phyloP scores from a whole-genome alignment of 2,329 filamentous ascomycete species.

The Pseudogymnoascus sp. region DNA sequence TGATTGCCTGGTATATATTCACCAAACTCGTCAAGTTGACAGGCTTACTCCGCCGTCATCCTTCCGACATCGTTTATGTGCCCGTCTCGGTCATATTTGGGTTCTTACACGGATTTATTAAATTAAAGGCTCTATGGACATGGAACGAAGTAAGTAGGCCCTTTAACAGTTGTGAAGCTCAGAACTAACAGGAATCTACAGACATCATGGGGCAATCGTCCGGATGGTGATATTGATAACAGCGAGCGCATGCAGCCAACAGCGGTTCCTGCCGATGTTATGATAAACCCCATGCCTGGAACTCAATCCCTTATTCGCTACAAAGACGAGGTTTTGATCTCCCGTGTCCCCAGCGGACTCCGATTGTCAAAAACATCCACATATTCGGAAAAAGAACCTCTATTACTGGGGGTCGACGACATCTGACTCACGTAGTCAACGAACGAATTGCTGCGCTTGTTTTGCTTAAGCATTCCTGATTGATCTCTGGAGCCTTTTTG shows the following conservation, averaged over 20 bases:
- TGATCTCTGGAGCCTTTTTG: background rate
- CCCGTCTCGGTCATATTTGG: slow-evolving; percentile 85
- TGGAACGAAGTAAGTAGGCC: slow-evolving; percentile 62
- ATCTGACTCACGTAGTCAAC: background rate
- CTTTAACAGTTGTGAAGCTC: background rate
- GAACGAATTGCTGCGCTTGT: background rate
- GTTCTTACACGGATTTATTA: slow-evolving; percentile 87
- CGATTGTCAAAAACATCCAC: background rate
- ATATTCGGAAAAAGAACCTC: background rate
- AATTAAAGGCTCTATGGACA: slow-evolving; percentile 77
- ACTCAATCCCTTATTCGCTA: slow-evolving; percentile 37
- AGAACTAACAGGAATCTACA: slow-evolving; percentile 32
- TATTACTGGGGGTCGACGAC: background rate
- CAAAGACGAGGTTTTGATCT: slow-evolving; percentile 29
- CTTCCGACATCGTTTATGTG: slow-evolving; percentile 68
- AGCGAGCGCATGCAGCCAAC: slow-evolving; percentile 43
- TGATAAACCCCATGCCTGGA: slow-evolving; percentile 37
- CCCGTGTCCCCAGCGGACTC: background rate
- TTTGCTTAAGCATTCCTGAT: background rate
- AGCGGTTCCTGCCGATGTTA: slow-evolving; percentile 26
- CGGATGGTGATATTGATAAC: slow-evolving; percentile 82
- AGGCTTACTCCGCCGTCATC: slow-evolving; percentile 77
- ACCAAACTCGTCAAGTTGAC: slow-evolving; percentile 88
- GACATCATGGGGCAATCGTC: slow-evolving; percentile 94
- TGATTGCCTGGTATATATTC: slow-evolving; percentile 67